These are phyloP conservation scores for Fusarium praegraminearum DNA, from an alignment of 2,329 filamentous ascomycete species.

Conservation along the genomic window DNA sequence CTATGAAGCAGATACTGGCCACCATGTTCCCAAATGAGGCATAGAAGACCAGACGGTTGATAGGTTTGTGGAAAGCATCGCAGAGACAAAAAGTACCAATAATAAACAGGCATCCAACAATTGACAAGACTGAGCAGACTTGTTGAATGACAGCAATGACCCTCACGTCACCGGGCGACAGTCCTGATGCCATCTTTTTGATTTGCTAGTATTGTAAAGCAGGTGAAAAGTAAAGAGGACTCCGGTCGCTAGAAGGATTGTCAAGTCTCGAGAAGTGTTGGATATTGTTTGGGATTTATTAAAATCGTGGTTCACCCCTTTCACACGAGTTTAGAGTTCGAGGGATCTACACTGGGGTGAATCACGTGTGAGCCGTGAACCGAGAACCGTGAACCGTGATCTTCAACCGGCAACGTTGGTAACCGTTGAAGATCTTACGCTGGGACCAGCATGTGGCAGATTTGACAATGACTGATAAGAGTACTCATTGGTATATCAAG, in stretches of 20 bases:
- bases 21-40: constrained; percentile 17
- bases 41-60: background rate
- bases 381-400: background rate
- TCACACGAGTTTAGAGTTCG: background rate
- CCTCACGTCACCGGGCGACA: background rate
- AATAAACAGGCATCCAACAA: constrained; percentile 10
- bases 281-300: background rate
- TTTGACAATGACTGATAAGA: background rate
- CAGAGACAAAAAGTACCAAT: constrained; percentile 11
- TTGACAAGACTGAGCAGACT: constrained; percentile 9
- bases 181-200: background rate
- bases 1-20: constrained; percentile 19
- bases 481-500: background rate
- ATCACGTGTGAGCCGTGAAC: background rate
- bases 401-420: background rate
- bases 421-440: background rate
- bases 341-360: constrained; percentile 7
- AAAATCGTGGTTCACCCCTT: rapidly evolving
- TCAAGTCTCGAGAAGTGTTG: rapidly evolving
- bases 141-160: constrained; percentile 19
- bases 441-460: background rate
- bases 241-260: background rate
- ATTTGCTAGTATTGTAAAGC: rapidly evolving
- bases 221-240: rapidly evolving
- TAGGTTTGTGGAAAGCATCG: constrained; percentile 6